Base-by-base conservation (phyloP, 164 flowering plant genomes). In the Paratinospora sagittata region DNA sequence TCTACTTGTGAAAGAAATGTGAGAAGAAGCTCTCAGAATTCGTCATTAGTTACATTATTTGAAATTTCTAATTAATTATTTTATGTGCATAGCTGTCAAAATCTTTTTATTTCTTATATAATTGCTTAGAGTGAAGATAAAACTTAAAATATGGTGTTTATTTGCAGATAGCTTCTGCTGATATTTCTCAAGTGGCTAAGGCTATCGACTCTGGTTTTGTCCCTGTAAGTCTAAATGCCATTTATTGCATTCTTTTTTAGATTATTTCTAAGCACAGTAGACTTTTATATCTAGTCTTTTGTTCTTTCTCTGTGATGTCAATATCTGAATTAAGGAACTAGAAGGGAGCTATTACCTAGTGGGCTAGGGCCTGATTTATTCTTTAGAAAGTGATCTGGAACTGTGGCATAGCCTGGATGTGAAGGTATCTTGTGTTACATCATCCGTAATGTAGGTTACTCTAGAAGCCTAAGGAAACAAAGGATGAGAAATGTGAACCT, bases 1-100 rank as follows among this genome's bases (percentile, higher is more conserved):
- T 82, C 91, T 70, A 95, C 99, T 66, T 72, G 83, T 75, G 73
- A 81, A 73, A 88, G 89, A 90, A 88, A 87, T 81, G 97, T 95
- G 65, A 88, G 90, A 71, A 43, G 4, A 19, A 75, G 66, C 75
- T 66, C 34, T 27, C 72, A 27, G 11, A 55, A 36, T 49, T 68
- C 75, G 4, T 76, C 36, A 19, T 43, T 52, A 52, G 60, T 52
- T 52, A 52, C 23, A 0, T 67, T n/a, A 67, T 26, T 13, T 55
- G 34, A 30, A 30, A 30, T 30, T 30, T 30, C 3, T 30, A 30
- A 30, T 4, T 30, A 30, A 4, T 30, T 30, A n/a, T n/a, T n/a
- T n/a, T n/a, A n/a, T n/a, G n/a, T n/a, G 10, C 63, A 49, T 43
- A 9, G 24, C 16, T 30, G 21, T 12, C 39, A 19, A 7, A 27